Base-by-base conservation (phyloP, 179 eudicot genomes). In the Silene coronaria region DNA sequence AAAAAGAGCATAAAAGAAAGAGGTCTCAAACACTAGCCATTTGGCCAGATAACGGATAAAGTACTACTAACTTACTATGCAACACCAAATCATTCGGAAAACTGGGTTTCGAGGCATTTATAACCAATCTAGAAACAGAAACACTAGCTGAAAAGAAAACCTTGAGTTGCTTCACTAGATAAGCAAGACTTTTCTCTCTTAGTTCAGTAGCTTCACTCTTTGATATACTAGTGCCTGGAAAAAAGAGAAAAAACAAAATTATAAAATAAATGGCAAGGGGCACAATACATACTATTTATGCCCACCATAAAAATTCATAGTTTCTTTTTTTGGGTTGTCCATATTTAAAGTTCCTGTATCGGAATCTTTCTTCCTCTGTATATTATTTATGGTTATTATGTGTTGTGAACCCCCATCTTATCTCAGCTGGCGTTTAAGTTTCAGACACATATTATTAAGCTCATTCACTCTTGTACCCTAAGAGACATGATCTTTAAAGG, bases 171-270 rank as follows among this genome's bases (percentile, higher is more conserved):
- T 85, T 82, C 57, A 87, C 80, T 66, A 93, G 91, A 83, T 86
- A 93, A 23, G 83, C 73, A 61, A 90, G 79, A 84, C 98, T 85
- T 79, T 76, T 90, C 75, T 80, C 83, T 75, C 91, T 86, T 82
- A 91, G 75, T 76, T 75, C 87, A 73, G 86, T 80, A 62, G 96
- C 93, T 74, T 89, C 96, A 51, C 30, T 75, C 82, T 79, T 88
- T 38, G 89, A 82, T 76, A 93, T 78, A 75, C 86, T 87, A 57
- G 97, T 86, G 79, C 98, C 97, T 92, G 82, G 16, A 46, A 65
- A 60, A 77, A 36, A 80, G 3, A 62, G 19, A 30, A 60, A 38
- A 59, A 67, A 69, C 11, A 32, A 59, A 67, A 3, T 11, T 45
- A 45, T 12, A 45, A 45, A 45, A 45, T 45, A 45, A 45, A 45